Conservation (phyloP, 2,329 filamentous ascomycete species). For the Tolypocladium capitatum region DNA sequence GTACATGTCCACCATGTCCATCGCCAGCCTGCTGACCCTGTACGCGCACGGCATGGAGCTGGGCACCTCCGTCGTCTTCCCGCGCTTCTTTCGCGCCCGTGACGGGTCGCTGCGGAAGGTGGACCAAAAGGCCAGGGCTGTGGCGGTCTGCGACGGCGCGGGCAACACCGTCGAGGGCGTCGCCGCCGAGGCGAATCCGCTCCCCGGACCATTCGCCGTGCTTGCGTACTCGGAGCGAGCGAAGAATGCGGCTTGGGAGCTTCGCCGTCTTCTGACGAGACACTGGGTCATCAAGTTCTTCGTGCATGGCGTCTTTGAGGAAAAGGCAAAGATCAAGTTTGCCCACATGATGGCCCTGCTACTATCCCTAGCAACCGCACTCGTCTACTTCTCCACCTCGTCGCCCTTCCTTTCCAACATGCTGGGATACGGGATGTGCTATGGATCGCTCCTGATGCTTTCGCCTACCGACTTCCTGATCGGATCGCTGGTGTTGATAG, state of each 20-base stretch:
- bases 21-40: slow-evolving; percentile 64
- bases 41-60: slow-evolving; percentile 60
- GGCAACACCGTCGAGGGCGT: slow-evolving; percentile 15
- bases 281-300: slow-evolving; percentile 37
- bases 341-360: slow-evolving; percentile 43
- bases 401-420: slow-evolving; percentile 60
- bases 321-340: slow-evolving; percentile 39
- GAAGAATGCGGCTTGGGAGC: slow-evolving; percentile 27
- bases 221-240: slow-evolving; percentile 15
- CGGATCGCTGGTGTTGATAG: slow-evolving; percentile 61
- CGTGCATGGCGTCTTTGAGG: slow-evolving; percentile 35
- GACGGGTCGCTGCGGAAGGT: slow-evolving; percentile 30
- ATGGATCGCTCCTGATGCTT: slow-evolving; percentile 67
- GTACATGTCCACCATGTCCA: slow-evolving; percentile 70
- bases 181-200: slow-evolving; percentile 11
- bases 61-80: slow-evolving; percentile 56
- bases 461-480: slow-evolving; percentile 82
- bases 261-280: slow-evolving; percentile 35
- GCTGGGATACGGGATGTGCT: slow-evolving; percentile 77
- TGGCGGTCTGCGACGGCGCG: slow-evolving; percentile 22
- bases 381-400: slow-evolving; percentile 54
- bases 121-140: slow-evolving; percentile 25
- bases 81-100: slow-evolving; percentile 47
- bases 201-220: slow-evolving; percentile 21
- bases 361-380: slow-evolving; percentile 37